Evolutionary conservation across 164 flowering plant genomes (phyloP).

Genomic region (Piper longum): DNA sequence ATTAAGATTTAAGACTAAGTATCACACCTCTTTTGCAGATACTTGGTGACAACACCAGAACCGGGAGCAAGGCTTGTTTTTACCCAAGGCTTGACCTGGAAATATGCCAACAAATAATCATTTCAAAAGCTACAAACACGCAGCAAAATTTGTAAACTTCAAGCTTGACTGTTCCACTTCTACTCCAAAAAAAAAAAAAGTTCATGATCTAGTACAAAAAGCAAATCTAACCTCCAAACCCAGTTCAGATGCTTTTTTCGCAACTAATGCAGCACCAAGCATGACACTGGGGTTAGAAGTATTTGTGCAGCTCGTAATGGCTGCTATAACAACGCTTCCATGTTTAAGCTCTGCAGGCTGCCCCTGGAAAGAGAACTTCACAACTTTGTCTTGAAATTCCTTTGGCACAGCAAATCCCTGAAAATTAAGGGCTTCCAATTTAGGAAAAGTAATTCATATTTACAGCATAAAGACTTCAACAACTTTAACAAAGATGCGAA

Average conservation of each 20-base stretch:
- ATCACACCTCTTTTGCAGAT: conserved; percentile 54
- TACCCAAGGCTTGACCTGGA: conserved; percentile 80
- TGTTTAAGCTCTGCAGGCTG: conserved; percentile 66
- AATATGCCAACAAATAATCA: neutral
- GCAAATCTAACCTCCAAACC: conserved; percentile 56
- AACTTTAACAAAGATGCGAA: neutral
- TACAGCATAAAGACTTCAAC: neutral
- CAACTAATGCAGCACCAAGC: conserved; percentile 91
- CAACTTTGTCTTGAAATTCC: conserved; percentile 61
- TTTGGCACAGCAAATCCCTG: conserved; percentile 84
- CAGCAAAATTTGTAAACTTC: neutral
- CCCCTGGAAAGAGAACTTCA: conserved; percentile 50
- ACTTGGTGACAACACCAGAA: conserved; percentile 84
- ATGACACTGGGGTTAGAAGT: conserved; percentile 89
- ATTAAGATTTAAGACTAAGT: neutral
- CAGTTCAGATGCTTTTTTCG: conserved; percentile 74
- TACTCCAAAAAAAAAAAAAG: too few relatives aligned
- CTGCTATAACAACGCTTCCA: conserved; percentile 85
- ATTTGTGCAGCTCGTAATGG: conserved; percentile 87
- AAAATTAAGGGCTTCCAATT: neutral
- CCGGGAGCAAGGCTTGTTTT: conserved; percentile 91
- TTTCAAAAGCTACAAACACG: neutral
- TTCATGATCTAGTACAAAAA: neutral
- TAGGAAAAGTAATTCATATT: neutral
- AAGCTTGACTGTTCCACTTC: neutral